These are phyloP conservation scores for Penicillium janthinellum DNA, from an alignment of 2,329 filamentous ascomycete genomes.

Conservation along the genomic window DNA sequence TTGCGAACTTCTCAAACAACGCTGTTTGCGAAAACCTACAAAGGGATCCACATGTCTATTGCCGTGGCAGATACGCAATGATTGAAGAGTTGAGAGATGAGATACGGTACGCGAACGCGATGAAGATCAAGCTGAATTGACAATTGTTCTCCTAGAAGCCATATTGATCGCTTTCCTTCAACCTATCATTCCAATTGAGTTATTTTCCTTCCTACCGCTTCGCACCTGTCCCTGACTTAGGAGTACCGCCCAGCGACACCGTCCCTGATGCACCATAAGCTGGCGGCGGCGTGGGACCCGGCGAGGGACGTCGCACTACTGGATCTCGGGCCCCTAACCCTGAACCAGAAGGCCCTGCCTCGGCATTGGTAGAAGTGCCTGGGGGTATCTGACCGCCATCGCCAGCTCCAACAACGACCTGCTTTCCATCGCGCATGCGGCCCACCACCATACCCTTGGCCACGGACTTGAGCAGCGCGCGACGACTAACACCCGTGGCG, in stretches of 20 bases:
- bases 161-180: background rate
- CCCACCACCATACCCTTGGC: slow-evolving; percentile 83
- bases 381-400: slow-evolving; percentile 46
- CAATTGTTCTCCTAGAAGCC: background rate
- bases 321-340: slow-evolving; percentile 24
- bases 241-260: slow-evolving; percentile 35
- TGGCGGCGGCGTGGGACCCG: slow-evolving; percentile 43
- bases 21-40: background rate
- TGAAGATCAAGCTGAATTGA: background rate
- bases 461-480: slow-evolving; percentile 89
- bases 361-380: slow-evolving; percentile 11
- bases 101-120: too few relatives aligned
- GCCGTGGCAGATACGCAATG: background rate
- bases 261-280: slow-evolving; percentile 43
- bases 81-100: background rate
- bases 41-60: background rate
- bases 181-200: background rate
- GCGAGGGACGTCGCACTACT: slow-evolving; percentile 32
- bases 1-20: background rate
- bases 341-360: slow-evolving; percentile 16
- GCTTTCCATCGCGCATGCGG: slow-evolving; percentile 51
- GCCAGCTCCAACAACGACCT: slow-evolving; percentile 51
- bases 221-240: slow-evolving; percentile 30
- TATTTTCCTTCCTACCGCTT: slow-evolving; percentile 30
- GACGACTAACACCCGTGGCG: slow-evolving; percentile 85